These are phyloP conservation scores for Candolleomyces aberdarensis DNA, from an alignment of 768 basidiomycete species.

Conservation along the genomic window DNA sequence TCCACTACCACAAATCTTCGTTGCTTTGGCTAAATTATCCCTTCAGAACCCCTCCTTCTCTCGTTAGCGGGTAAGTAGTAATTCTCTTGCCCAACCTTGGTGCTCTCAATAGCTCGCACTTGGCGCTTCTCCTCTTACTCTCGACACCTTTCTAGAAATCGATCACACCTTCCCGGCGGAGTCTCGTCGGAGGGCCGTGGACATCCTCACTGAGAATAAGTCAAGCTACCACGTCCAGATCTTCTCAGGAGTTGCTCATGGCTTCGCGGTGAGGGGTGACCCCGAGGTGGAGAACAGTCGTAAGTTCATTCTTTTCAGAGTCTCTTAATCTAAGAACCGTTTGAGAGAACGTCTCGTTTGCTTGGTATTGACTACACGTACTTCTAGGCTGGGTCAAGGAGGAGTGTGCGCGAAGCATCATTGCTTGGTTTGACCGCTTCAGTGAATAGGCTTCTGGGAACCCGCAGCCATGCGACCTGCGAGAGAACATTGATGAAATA, in stretches of 20 bases:
- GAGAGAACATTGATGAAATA: too few relatives aligned
- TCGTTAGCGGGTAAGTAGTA: slow-evolving; percentile 37
- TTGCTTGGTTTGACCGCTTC: slow-evolving; percentile 53
- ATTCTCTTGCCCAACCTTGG: not conserved
- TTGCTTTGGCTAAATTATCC: not conserved
- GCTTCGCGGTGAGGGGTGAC: slow-evolving; percentile 37
- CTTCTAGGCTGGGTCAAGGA: slow-evolving; percentile 59
- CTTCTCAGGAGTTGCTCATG: slow-evolving; percentile 36
- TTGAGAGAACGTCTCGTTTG: not conserved
- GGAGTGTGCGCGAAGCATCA: slow-evolving; percentile 47
- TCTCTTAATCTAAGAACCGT: too few relatives aligned
- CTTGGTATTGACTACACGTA: not conserved
- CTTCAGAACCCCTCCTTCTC: slow-evolving; percentile 44
- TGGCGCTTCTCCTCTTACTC: not conserved
- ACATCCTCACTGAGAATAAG: slow-evolving; percentile 39
- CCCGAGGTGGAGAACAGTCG: slow-evolving; percentile 24
- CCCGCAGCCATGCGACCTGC: too few relatives aligned
- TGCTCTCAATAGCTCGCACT: too few relatives aligned
- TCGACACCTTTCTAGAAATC: slow-evolving; percentile 29
- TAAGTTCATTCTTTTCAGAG: not conserved
- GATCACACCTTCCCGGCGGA: slow-evolving; percentile 40
- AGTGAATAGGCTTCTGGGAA: not conserved
- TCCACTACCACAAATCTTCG: not conserved
- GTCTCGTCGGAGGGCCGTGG: slow-evolving; percentile 40
- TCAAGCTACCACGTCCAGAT: slow-evolving; percentile 43